A percentile compares a stretch with the other conserved stretches of the same genome.
Evolutionary conservation across 179 eudicot species (phyloP).

Genomic region (Nepenthes alata): DNA sequence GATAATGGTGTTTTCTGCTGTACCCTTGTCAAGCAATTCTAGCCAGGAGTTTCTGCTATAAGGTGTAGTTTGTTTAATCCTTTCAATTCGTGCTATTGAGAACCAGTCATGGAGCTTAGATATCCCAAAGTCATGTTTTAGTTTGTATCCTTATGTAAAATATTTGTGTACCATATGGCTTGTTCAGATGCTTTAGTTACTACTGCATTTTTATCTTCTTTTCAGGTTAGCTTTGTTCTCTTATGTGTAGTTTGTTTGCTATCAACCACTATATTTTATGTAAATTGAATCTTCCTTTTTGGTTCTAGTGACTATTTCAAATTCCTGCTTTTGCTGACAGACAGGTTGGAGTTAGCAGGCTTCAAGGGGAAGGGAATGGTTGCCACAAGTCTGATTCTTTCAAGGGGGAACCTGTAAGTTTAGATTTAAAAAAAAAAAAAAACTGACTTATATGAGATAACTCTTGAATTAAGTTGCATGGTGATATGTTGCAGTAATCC

Average conservation of each 20-base stretch:
- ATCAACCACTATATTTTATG: too few species aligned
- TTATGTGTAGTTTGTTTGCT: neutral
- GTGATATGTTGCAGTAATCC: slow-evolving; percentile 2
- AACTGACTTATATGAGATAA: neutral
- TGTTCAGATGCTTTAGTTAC: too few species aligned
- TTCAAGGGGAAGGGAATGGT: slow-evolving; percentile 22
- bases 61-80: too few species aligned
- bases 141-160: too few species aligned
- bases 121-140: too few species aligned
- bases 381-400: slow-evolving; percentile 16
- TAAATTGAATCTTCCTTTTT: neutral
- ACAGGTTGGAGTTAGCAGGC: slow-evolving; percentile 28
- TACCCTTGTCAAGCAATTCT: too few species aligned
- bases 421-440: neutral
- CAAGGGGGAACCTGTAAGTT: slow-evolving; percentile 34
- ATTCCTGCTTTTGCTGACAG: slow-evolving; percentile 29
- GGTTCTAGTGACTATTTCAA: neutral
- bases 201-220: neutral
- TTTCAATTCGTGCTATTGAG: too few species aligned
- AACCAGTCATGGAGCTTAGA: too few species aligned
- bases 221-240: neutral
- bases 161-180: too few species aligned
- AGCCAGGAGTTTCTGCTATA: too few species aligned
- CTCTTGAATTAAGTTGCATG: neutral
- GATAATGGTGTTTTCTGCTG: too few species aligned